Evolutionary conservation across 164 flowering plant genomes (phyloP).

Genomic region (Akebia trifoliata): DNA sequence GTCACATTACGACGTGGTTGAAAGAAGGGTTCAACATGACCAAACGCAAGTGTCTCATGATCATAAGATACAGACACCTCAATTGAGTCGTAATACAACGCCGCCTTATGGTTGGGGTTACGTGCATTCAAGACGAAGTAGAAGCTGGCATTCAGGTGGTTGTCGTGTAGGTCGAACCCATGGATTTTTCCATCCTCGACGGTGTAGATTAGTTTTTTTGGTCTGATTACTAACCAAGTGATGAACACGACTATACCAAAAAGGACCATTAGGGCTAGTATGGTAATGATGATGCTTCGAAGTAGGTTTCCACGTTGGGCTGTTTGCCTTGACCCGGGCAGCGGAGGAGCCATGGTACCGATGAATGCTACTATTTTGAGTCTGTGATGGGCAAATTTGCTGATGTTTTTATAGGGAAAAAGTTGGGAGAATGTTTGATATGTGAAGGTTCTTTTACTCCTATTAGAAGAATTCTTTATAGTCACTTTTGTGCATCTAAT

Average conservation of each 20-base stretch:
- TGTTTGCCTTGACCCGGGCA: background rate
- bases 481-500: too few relatives aligned
- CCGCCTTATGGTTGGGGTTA: conserved; percentile 53
- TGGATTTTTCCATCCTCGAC: conserved; percentile 47
- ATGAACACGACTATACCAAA: conserved; percentile 46
- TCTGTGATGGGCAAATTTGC: background rate
- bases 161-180: conserved; percentile 34
- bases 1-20: conserved; percentile 48
- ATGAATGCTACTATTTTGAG: conserved; percentile 1
- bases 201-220: conserved; percentile 39
- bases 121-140: conserved; percentile 33
- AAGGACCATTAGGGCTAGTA: conserved; percentile 36
- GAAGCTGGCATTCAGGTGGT: conserved; percentile 50
- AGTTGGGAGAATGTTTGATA: background rate
- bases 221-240: conserved; percentile 56
- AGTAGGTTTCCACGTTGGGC: conserved; percentile 1
- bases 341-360: conserved; percentile 17
- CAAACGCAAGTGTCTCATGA: conserved; percentile 43
- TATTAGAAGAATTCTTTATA: too few relatives aligned
- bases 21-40: conserved; percentile 38
- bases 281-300: conserved; percentile 23
- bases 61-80: conserved; percentile 34
- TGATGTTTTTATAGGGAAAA: too few relatives aligned
- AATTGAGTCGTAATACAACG: conserved; percentile 56
- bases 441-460: conserved; percentile 10